These are phyloP conservation scores for Heterobasidion parviporum DNA, from an alignment of 1,284 basidiomycete species.

Conservation along the genomic window DNA sequence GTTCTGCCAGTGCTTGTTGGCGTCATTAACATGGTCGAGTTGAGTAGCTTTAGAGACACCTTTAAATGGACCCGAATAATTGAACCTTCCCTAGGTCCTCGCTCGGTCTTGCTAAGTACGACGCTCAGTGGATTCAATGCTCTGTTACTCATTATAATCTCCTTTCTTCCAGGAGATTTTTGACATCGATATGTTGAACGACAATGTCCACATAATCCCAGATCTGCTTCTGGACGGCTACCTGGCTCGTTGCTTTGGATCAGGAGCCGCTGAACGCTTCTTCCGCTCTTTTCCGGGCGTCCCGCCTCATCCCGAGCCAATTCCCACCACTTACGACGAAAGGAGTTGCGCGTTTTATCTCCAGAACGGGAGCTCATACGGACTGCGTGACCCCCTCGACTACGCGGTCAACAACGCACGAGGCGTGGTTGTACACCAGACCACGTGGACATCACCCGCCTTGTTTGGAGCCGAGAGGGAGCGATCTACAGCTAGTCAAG, in stretches of 20 bases:
- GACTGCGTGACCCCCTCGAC: neutral
- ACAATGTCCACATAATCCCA: neutral
- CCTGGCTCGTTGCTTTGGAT: neutral
- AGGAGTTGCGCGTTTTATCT: neutral
- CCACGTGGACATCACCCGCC: too few relatives aligned
- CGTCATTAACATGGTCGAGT: too few relatives aligned
- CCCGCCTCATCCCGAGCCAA: neutral
- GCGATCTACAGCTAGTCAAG: too few relatives aligned
- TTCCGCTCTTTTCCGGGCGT: neutral
- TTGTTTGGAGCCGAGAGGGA: too few relatives aligned
- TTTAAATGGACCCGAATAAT: too few relatives aligned
- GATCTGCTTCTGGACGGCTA: neutral
- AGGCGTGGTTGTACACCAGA: neutral
- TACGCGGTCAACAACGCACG: neutral
- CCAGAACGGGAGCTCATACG: neutral
- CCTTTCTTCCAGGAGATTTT: neutral
- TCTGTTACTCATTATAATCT: neutral
- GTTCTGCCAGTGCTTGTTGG: too few relatives aligned
- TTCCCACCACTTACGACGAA: neutral
- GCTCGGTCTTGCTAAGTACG: too few relatives aligned
- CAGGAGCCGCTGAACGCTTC: neutral
- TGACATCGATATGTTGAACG: neutral
- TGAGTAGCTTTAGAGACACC: too few relatives aligned
- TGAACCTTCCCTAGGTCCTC: too few relatives aligned
- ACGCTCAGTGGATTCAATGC: neutral